A percentile compares a stretch with the other conserved stretches of the same genome.
These are phyloP conservation scores for Xylariaceae sp. DNA, from an alignment of 2,329 filamentous ascomycete genomes.

Conservation along the genomic window DNA sequence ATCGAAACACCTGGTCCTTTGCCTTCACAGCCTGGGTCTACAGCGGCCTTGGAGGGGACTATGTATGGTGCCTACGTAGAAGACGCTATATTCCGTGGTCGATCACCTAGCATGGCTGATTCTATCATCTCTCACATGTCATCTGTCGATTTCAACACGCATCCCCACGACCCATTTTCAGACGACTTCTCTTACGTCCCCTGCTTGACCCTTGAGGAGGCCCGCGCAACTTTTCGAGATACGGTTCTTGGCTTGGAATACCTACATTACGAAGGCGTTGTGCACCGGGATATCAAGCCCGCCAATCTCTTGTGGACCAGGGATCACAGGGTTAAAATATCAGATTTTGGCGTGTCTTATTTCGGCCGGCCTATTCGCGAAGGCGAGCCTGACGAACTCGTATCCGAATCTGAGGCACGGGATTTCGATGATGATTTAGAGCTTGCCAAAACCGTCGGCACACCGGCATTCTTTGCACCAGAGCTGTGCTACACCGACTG, in stretches of 20 bases:
- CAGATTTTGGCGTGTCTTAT: slow-evolving; percentile 97
- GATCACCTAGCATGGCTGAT: slow-evolving; percentile 78
- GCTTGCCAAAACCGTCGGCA: slow-evolving; percentile 96
- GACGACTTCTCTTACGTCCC: slow-evolving; percentile 93
- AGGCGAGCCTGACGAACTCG: slow-evolving; percentile 72
- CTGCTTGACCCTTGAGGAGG: slow-evolving; percentile 81
- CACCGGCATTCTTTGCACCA: slow-evolving; percentile 94
- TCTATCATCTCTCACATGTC: slow-evolving; percentile 72
- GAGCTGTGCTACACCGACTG: slow-evolving; percentile 90
- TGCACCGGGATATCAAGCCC: slow-evolving; percentile 82
- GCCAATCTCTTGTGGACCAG: slow-evolving; percentile 87
- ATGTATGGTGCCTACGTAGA: slow-evolving; percentile 71
- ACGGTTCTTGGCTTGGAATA: slow-evolving; percentile 93
- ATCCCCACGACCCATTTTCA: slow-evolving; percentile 64
- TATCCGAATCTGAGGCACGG: slow-evolving; percentile 75
- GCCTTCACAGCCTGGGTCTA: slow-evolving; percentile 50
- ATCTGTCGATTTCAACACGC: slow-evolving; percentile 57
- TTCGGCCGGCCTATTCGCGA: slow-evolving; percentile 85
- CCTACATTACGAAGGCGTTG: slow-evolving; percentile 81
- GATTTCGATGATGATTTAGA: slow-evolving; percentile 92
- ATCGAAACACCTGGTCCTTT: slow-evolving; percentile 53
- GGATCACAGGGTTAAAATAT: slow-evolving; percentile 90
- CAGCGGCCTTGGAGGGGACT: slow-evolving; percentile 67
- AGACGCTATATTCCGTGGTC: slow-evolving; percentile 57
- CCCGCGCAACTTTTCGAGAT: slow-evolving; percentile 83